Conservation (phyloP, 1,284 basidiomycete species). For the Vanrija sp. region DNA sequence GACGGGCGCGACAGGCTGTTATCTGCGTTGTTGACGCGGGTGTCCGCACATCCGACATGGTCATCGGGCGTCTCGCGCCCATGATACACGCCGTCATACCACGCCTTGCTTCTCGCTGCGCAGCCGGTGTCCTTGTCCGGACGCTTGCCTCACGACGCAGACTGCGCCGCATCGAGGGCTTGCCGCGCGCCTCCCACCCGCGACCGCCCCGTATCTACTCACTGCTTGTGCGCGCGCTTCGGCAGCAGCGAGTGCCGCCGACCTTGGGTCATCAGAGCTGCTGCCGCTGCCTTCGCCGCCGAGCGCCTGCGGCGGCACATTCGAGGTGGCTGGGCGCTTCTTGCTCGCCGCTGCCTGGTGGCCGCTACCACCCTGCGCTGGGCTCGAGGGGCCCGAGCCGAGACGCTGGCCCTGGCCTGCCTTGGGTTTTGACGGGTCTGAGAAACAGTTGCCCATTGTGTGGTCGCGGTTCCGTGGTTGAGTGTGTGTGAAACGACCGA, state of each 20-base stretch:
- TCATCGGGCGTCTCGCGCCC: too few species aligned
- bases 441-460: slow-evolving; percentile 48
- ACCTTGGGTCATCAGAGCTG: slow-evolving; percentile 29
- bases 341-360: background rate
- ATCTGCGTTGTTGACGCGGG: background rate
- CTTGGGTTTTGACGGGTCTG: slow-evolving; percentile 39
- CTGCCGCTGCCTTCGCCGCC: slow-evolving; percentile 9
- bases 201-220: slow-evolving; percentile 14
- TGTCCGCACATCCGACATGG: background rate
- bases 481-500: too few species aligned
- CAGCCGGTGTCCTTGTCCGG: too few species aligned
- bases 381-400: slow-evolving; percentile 26
- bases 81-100: background rate
- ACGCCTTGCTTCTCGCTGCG: too few species aligned
- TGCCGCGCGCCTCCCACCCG: too few species aligned
- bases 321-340: background rate
- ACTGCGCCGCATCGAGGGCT: too few species aligned
- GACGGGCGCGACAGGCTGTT: background rate
- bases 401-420: slow-evolving; percentile 35
- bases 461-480: background rate
- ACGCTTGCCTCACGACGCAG: too few species aligned
- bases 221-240: slow-evolving; percentile 45
- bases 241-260: slow-evolving; percentile 40
- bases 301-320: slow-evolving; percentile 22
- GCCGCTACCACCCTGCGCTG: background rate